These are phyloP conservation scores for Dendrobium officinale DNA, from an alignment of 106 monocot genomes.

Conservation along the genomic window DNA sequence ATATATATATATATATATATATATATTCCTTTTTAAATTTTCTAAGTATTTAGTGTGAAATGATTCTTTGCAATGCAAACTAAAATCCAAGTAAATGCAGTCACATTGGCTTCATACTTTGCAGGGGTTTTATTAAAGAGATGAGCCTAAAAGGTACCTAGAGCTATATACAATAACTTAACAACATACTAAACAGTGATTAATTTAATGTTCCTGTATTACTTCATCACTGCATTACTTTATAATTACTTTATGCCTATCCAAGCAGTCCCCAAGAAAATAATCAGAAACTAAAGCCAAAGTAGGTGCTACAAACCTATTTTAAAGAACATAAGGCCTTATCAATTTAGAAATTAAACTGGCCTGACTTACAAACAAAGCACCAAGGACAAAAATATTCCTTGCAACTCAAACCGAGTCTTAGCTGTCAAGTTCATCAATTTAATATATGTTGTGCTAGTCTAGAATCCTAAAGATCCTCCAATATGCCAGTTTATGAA, in stretches of 20 bases:
- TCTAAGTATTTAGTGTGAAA: too few species aligned
- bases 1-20: too few species aligned
- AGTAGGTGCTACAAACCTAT: neutral
- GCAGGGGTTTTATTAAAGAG: neutral
- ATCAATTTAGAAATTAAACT: neutral
- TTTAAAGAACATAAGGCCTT: neutral
- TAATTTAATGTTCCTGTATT: too few species aligned
- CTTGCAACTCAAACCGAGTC: neutral
- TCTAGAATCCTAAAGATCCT: neutral
- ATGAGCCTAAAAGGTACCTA: neutral
- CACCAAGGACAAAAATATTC: neutral
- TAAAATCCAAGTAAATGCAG: neutral
- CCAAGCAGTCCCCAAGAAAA: neutral
- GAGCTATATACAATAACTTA: neutral
- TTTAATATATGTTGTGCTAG: neutral
- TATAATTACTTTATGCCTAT: too few species aligned
- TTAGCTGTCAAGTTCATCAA: neutral
- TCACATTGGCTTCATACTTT: neutral
- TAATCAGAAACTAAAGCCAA: neutral
- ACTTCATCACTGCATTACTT: too few species aligned
- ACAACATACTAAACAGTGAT: neutral
- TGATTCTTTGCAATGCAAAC: too few species aligned
- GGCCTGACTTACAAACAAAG: too few species aligned
- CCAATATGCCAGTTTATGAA: too few species aligned
- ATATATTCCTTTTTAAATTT: too few species aligned